Conservation (phyloP, 345 rosid species). For the Conringia planisiliqua region DNA sequence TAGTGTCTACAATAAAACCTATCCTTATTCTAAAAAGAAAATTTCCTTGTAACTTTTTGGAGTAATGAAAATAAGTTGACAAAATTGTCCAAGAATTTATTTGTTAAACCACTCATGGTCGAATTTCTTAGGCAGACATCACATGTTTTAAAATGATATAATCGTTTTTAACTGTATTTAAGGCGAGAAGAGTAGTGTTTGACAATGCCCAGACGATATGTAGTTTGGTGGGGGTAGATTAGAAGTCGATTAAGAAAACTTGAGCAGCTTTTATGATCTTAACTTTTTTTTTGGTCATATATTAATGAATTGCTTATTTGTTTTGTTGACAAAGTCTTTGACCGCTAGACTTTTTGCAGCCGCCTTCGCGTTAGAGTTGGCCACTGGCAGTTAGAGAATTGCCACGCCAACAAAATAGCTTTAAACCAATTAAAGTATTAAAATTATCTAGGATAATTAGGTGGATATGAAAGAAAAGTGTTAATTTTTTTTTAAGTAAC, state of each 20-base stretch:
- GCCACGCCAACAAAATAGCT: background rate
- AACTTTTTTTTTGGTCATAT: background rate
- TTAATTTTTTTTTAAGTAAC: too few species aligned
- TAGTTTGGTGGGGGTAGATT: conserved; percentile 31
- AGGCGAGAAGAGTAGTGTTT: background rate
- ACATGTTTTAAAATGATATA: background rate
- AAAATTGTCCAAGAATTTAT: background rate
- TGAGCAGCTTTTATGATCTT: background rate
- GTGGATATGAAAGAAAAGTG: too few species aligned
- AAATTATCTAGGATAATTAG: too few species aligned
- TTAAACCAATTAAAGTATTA: too few species aligned
- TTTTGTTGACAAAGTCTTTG: conserved; percentile 17
- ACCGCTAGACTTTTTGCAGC: conserved; percentile 2
- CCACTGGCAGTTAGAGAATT: background rate
- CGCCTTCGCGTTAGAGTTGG: conserved; percentile 11
- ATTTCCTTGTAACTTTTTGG: background rate
- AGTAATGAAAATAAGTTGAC: background rate
- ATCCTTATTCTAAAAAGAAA: background rate
- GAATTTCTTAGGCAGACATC: background rate
- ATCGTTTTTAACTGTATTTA: background rate
- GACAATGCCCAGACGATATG: background rate
- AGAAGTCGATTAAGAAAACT: background rate
- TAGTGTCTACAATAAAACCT: background rate
- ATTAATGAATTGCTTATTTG: background rate
- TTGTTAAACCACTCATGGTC: background rate